Evolutionary conservation across 139 green algal species (phyloP).

Genomic region (Chlamydomonas schloesseri): DNA sequence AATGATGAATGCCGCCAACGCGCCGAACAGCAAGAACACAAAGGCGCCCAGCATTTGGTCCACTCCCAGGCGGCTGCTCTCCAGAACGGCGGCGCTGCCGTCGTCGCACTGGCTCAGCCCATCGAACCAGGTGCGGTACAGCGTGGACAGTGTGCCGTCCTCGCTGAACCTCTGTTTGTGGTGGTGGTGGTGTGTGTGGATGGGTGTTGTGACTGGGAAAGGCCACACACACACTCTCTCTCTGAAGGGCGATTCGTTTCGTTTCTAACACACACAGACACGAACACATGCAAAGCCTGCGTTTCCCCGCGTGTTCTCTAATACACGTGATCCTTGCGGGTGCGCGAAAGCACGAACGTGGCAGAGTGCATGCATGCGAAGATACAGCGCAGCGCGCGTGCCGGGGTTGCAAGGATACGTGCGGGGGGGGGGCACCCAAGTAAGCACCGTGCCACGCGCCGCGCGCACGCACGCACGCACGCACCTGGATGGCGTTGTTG

Average conservation of each 20-base stretch:
- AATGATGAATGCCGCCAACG: not conserved
- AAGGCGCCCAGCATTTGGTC: not conserved
- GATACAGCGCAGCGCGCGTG: too few relatives aligned
- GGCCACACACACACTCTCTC: too few relatives aligned
- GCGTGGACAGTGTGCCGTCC: slow-evolving; percentile 16
- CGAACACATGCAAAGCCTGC: not conserved
- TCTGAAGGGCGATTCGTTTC: too few relatives aligned
- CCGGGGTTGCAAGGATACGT: too few relatives aligned
- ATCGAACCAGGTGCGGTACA: slow-evolving; percentile 10
- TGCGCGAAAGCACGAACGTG: too few relatives aligned
- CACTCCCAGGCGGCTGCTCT: too few relatives aligned
- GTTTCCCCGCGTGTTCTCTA: not conserved
- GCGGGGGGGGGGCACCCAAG: too few relatives aligned
- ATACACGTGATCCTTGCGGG: not conserved
- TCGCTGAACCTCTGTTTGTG: not conserved
- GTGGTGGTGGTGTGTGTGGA: not conserved
- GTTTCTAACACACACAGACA: too few relatives aligned
- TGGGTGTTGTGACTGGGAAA: too few relatives aligned
- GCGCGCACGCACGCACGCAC: too few relatives aligned
- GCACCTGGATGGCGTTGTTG: slow-evolving; percentile 31
- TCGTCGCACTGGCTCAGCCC: not conserved
- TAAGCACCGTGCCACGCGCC: too few relatives aligned
- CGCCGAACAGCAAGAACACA: not conserved
- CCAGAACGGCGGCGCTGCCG: not conserved
- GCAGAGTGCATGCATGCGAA: too few relatives aligned